Conservation (phyloP, 1,284 basidiomycete species). For the Ustilago cynodontis region DNA sequence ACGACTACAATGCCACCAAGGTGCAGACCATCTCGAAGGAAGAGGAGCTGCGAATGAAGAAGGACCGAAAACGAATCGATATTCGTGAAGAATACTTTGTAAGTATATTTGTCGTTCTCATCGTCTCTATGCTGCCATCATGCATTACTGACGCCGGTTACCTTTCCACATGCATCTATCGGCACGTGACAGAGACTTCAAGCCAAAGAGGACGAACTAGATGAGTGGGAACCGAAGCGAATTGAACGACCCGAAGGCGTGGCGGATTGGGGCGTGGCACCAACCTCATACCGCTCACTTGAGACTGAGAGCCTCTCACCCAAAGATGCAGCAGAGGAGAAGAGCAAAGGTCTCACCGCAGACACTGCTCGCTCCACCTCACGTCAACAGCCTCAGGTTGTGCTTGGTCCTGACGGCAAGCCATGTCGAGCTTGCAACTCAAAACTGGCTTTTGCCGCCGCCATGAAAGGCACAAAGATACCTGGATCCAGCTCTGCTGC, state of each 20-base stretch:
- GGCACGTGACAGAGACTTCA: constrained; percentile 29
- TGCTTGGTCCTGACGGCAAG: constrained; percentile 68
- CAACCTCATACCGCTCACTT: constrained; percentile 29
- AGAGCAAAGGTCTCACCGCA: constrained; percentile 26
- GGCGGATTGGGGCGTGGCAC: constrained; percentile 89
- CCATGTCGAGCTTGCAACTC: constrained; percentile 68
- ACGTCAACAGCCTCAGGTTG: constrained; percentile 35
- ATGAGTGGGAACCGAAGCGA: constrained; percentile 89
- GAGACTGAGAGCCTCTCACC: constrained; percentile 71
- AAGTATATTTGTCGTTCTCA: constrained; percentile 19
- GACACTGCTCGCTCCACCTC: constrained; percentile 20
- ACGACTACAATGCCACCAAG: constrained; percentile 86
- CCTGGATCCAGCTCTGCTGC: neutral
- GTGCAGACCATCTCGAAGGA: constrained; percentile 82
- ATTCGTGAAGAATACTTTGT: constrained; percentile 92
- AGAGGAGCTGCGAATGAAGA: constrained; percentile 84
- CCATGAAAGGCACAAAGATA: constrained; percentile 52
- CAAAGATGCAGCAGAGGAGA: constrained; percentile 23
- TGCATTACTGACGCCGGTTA: neutral
- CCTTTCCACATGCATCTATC: too few relatives aligned
- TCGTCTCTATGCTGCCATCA: too few relatives aligned
- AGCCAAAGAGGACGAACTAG: constrained; percentile 78
- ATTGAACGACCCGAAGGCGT: constrained; percentile 84
- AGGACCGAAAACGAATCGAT: constrained; percentile 86
- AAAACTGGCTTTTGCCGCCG: constrained; percentile 63